Evolutionary conservation across 176 grass and related monocot genomes (phyloP), one percentile per base, ranked within the genome.

Genomic region (Themeda triandra): DNA sequence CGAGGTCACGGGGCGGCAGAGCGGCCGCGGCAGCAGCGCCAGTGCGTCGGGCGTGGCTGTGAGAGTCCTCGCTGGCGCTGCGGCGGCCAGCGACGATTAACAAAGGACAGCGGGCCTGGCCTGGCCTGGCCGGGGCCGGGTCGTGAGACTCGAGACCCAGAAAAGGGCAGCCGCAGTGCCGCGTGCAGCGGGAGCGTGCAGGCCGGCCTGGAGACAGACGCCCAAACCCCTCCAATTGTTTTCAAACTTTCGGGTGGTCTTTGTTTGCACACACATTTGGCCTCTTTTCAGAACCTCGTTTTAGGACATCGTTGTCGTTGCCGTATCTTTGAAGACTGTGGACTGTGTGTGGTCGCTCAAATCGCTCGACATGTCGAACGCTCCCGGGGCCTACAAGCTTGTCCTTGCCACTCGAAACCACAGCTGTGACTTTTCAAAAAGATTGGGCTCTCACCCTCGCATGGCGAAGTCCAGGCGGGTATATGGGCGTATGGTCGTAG

Each of bases 131-230:
- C 12, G 31, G 53, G 37, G 51, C 51, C 3, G 59, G 6, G 40
- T n/a, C n/a, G n/a, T n/a, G n/a, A n/a, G n/a, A n/a, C n/a, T 17
- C 2, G 17, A 19, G 17, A 18, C 79, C 86, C 36, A 59, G 59
- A 42, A 73, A 12, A 4, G 29, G 21, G 62, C 13, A 78, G 10
- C 69, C 27, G 76, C 69, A 60, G 87, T 89, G 87, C 77, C 87
- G 77, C 82, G 77, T n/a, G 71, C 76, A 63, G 71, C 21, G 83
- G 77, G 63, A 53, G 83, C 83, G 63, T 81, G 83, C 88, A 82
- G 42, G 66, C 73, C 73, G 73, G 35, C 33, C 10, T 46, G 66
- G 83, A 78, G 88, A 78, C 78, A 82, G 27, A 14, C 66, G 44
- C 83, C 82, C 19, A 69, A 84, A 66, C 4, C 45, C 41, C 48